Evolutionary conservation across 495 filamentous ascomycete species (phyloP), one percentile per base, ranked within the genome.

Genomic region (Podospora australis): DNA sequence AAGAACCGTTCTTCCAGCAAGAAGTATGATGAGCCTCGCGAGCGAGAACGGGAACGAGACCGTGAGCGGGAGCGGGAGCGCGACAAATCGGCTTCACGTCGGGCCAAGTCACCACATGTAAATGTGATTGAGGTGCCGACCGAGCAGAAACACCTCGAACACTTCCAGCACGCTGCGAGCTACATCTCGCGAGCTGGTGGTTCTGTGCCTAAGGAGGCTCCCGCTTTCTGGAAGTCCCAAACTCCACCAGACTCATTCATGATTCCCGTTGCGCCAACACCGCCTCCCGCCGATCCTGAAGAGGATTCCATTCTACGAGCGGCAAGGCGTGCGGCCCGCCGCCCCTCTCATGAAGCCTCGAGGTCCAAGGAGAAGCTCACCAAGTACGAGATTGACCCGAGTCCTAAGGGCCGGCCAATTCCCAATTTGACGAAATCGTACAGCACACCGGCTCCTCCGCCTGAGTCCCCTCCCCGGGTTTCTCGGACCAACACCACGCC

Each of bases 1-100:
- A 72, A 72, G 55, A 67, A 64, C 51, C 64, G 69, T 7, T 64
- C 70, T 9, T 64, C 59, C 34, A 69, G 57, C 49, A 62, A 64
- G 56, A 69, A 70, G 50, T 58, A 65, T 19, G 42, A 50, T 25
- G 53, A 69, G 55, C 36, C 24, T 17, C 54, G 63, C n/a, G 55
- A 59, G 19, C 55, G 58, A 13, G 64, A 65, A 42, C 59, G 51
- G 13, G 58, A 53, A 20, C 54, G 40, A 17, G 66, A 55, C 50
- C 63, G 58, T 6, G 54, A 56, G 39, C 52, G 38, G 10, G 56
- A 58, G 17, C 49, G 48, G 16, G 59, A 60, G 44, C 52, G 60
- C 7, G 60, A 64, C 4, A 64, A 64, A 45, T 58, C 62, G 10
- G 44, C 44, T 38, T 57, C 59, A n/a, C 61, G 61, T 21, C 55